Evolutionary conservation across 768 basidiomycete species (phyloP).

Genomic region (Coprinellus aureogranulatus): DNA sequence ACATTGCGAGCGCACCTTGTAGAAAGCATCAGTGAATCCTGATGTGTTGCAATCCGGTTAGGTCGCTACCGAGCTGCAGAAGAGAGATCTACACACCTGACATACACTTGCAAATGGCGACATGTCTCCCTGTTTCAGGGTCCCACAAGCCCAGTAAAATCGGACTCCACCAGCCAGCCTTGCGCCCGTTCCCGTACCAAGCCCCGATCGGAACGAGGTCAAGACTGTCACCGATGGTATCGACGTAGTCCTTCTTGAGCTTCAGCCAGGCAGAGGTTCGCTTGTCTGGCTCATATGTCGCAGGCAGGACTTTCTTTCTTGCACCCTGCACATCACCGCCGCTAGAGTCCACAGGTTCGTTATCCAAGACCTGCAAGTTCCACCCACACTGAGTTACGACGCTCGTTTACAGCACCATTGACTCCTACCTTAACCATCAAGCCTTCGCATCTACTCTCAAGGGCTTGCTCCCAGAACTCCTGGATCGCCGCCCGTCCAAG

Average conservation of each 20-base stretch:
- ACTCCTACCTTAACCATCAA: conserved; percentile 79
- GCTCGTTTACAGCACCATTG: neutral
- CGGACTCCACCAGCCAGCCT: conserved; percentile 91
- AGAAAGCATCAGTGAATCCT: conserved; percentile 86
- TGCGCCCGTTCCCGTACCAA: conserved; percentile 89
- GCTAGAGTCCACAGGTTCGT: conserved; percentile 23
- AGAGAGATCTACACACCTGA: conserved; percentile 49
- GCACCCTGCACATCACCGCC: conserved; percentile 16
- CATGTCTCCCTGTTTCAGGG: conserved; percentile 52
- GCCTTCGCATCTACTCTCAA: conserved; percentile 83
- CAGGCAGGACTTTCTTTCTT: conserved; percentile 67
- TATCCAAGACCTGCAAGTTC: conserved; percentile 50
- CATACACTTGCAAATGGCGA: conserved; percentile 90
- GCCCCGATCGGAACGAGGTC: conserved; percentile 75
- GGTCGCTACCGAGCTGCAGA: neutral
- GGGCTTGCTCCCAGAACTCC: conserved; percentile 72
- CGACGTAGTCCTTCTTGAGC: conserved; percentile 89
- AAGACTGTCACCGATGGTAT: conserved; percentile 71
- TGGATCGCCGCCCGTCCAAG: conserved; percentile 62
- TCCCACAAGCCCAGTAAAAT: conserved; percentile 80
- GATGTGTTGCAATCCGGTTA: conserved; percentile 9
- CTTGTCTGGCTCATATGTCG: conserved; percentile 90
- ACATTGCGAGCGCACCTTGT: conserved; percentile 49
- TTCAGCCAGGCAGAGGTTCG: conserved; percentile 87
- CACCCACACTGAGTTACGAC: neutral